These are phyloP conservation scores for Sesbania bispinosa DNA, from an alignment of 306 rosid species.

Conservation along the genomic window DNA sequence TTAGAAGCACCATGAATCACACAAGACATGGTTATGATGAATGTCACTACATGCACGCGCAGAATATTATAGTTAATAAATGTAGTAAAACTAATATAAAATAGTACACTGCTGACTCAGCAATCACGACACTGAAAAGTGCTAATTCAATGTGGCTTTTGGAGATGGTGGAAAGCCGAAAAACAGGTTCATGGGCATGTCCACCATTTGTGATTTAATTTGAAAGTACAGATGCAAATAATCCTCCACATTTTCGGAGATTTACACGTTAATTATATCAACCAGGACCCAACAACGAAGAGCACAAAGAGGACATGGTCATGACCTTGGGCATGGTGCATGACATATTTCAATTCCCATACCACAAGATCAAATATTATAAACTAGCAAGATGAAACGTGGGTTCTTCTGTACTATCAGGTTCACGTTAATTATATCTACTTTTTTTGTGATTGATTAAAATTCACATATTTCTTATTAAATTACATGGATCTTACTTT, in stretches of 20 bases:
- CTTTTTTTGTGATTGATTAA: too few relatives aligned
- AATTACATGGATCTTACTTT: too few relatives aligned
- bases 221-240: neutral
- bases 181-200: neutral
- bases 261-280: too few relatives aligned
- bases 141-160: neutral
- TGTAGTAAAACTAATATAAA: neutral
- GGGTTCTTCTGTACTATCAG: too few relatives aligned
- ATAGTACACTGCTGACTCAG: conserved; percentile 24
- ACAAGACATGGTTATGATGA: conserved; percentile 18
- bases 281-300: too few relatives aligned
- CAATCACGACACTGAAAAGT: neutral
- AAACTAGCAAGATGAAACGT: too few relatives aligned
- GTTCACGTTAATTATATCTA: too few relatives aligned
- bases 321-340: too few relatives aligned
- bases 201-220: conserved; percentile 1
- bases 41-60: conserved; percentile 6
- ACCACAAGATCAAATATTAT: too few relatives aligned
- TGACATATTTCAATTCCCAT: too few relatives aligned
- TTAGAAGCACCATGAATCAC: neutral
- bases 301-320: too few relatives aligned
- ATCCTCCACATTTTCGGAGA: neutral
- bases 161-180: neutral
- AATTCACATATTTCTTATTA: too few relatives aligned
- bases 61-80: neutral